Evolutionary conservation across 2,329 filamentous ascomycete species (phyloP).

Genomic region (Hirsutella rhossiliensis): DNA sequence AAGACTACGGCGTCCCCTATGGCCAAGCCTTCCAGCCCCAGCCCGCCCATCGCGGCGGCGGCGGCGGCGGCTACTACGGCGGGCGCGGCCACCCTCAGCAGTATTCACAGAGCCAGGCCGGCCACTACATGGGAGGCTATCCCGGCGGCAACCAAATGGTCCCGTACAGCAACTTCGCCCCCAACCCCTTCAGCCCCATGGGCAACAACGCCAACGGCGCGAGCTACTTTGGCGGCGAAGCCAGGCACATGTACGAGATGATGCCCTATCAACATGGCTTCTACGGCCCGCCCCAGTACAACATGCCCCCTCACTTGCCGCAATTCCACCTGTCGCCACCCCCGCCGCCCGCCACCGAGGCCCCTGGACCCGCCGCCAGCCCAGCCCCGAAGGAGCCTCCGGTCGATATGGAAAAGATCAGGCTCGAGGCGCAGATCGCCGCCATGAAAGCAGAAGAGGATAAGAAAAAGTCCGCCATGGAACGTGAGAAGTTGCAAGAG

Average conservation of each 20-base stretch:
- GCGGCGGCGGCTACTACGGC: conserved; percentile 11
- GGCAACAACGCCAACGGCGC: conserved; percentile 21
- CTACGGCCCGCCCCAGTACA: conserved; percentile 6
- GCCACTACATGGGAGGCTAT: conserved; percentile 27
- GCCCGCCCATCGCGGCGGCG: conserved; percentile 12
- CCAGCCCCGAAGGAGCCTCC: conserved; percentile 28
- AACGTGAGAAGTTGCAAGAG: conserved; percentile 29
- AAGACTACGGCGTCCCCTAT: conserved; percentile 43
- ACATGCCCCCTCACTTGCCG: conserved; percentile 16
- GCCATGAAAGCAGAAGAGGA: conserved; percentile 34
- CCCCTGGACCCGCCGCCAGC: conserved; percentile 14
- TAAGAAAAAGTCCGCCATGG: conserved; percentile 31
- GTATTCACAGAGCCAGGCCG: conserved; percentile 38
- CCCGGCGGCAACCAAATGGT: conserved; percentile 32
- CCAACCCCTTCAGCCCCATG: conserved; percentile 33
- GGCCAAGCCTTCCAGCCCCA: conserved; percentile 8
- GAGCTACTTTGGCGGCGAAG: conserved; percentile 28
- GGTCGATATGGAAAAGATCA: conserved; percentile 44
- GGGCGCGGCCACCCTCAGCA: conserved; percentile 16
- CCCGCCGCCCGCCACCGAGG: conserved; percentile 29
- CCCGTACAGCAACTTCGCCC: conserved; percentile 27
- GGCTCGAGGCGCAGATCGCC: conserved; percentile 47
- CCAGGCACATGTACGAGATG: conserved; percentile 32
- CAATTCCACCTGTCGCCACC: conserved; percentile 24
- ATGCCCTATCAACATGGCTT: conserved; percentile 32